These are phyloP conservation scores for carrot (Daucus carota) DNA, from an alignment of 129 eudicot species.

Conservation along the genomic window DH1_v3.0 NC_030384.2:36959001-36959500, in stretches of 20 bases:
- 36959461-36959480: not conserved
- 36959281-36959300: constrained; percentile 97
- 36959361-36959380: constrained; percentile 69
- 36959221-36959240: constrained; percentile 6
- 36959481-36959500: not conserved
- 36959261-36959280: constrained; percentile 95
- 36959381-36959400: constrained; percentile 76
- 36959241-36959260: constrained; percentile 22
- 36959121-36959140: not conserved
- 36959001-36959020: no score
- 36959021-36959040: no score
- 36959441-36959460: not conserved
- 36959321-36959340: constrained; percentile 91
- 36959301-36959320: constrained; percentile 66
- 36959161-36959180: not conserved
- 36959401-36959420: constrained; percentile 89
- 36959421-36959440: not conserved
- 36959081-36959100: not conserved
- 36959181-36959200: not conserved
- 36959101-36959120: not conserved
- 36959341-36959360: constrained; percentile 97
- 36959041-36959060: no score
- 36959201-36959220: constrained; percentile 1
- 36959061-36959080: no score
- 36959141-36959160: constrained; percentile 6